Percentiles rank a stretch among this genome's conserved stretches.
Conservation (phyloP, 768 basidiomycete genomes). For the Auriculariales sp. region DNA sequence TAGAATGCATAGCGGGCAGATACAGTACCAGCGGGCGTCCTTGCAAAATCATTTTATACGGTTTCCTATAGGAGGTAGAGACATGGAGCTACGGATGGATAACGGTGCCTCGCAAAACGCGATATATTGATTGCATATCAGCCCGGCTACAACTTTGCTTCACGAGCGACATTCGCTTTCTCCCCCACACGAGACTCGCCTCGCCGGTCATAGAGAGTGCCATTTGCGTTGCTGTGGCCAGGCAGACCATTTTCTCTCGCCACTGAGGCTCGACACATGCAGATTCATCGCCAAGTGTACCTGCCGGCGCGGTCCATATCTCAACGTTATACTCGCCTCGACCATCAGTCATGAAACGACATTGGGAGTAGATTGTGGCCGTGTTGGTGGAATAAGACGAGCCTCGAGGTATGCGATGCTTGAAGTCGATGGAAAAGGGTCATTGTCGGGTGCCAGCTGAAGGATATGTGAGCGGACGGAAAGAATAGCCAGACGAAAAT, state of each 20-base stretch:
- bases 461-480: background rate
- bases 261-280: constrained; percentile 17
- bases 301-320: constrained; percentile 49
- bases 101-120: no score
- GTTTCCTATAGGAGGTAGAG: no score
- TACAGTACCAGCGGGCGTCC: no score
- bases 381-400: constrained; percentile 32
- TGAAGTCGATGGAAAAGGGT: constrained; percentile 48
- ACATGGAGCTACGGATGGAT: no score
- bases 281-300: constrained; percentile 5
- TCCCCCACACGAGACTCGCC: background rate
- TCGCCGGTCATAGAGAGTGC: constrained; percentile 19
- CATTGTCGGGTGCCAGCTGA: constrained; percentile 55
- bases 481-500: no score
- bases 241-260: constrained; percentile 49
- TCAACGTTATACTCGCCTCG: constrained; percentile 47
- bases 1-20: no score
- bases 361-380: constrained; percentile 39
- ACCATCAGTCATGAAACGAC: constrained; percentile 36
- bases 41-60: no score
- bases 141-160: no score
- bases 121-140: no score
- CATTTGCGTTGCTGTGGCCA: constrained; percentile 50
- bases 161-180: no score
- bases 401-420: constrained; percentile 36